phyloP scores from a whole-genome alignment of 2,329 filamentous ascomycete genomes.

The Tolypocladium ovalisporum region DNA sequence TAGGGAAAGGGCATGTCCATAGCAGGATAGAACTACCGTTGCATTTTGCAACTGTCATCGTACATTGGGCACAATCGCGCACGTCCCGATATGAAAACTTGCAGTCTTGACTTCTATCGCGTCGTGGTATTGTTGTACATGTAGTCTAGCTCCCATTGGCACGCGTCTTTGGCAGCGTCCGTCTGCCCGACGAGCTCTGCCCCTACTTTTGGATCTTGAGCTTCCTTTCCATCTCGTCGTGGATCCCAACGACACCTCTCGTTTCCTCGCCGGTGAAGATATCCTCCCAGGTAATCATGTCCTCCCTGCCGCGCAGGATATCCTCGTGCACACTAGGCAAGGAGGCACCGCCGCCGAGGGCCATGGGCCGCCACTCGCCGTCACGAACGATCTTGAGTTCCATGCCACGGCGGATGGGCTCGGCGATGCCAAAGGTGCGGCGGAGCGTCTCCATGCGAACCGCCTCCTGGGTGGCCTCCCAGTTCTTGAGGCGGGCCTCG shows the following conservation, averaged over 20 bases:
- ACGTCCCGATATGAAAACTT: background rate
- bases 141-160: background rate
- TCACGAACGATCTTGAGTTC: conserved; percentile 80
- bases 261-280: conserved; percentile 74
- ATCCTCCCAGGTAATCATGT: conserved; percentile 83
- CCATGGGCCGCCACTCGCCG: conserved; percentile 69
- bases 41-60: background rate
- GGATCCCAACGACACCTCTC: conserved; percentile 60
- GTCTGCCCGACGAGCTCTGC: background rate
- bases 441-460: conserved; percentile 84
- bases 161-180: background rate
- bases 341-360: conserved; percentile 51
- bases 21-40: conserved; percentile 15
- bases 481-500: conserved; percentile 77
- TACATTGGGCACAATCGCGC: background rate
- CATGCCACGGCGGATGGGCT: conserved; percentile 89
- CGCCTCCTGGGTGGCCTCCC: conserved; percentile 79
- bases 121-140: background rate
- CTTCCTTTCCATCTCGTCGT: conserved; percentile 90
- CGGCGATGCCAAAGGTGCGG: conserved; percentile 80
- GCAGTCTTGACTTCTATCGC: background rate
- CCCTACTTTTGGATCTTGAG: conserved; percentile 51
- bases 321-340: conserved; percentile 72
- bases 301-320: conserved; percentile 71
- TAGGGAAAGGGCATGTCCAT: conserved; percentile 5